Percentiles rank a stretch among this genome's conserved stretches.
Conservation (phyloP, 306 rosid species). For the Canavalia ensiformis region DNA sequence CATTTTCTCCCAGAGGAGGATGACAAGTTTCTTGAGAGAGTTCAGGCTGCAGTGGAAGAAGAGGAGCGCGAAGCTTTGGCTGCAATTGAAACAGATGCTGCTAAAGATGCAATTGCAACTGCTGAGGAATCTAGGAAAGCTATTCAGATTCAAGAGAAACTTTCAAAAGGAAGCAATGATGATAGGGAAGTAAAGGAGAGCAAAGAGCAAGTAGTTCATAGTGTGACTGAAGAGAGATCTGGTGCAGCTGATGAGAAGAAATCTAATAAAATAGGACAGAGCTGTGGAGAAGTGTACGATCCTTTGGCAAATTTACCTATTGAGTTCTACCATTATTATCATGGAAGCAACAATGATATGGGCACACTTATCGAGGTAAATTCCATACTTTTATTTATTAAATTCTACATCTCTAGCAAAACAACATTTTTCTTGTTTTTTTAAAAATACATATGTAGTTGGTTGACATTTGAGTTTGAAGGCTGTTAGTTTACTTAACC, state of each 20-base stretch:
- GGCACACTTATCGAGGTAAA: slow-evolving; percentile 92
- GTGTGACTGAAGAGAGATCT: slow-evolving; percentile 49
- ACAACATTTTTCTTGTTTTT: background rate
- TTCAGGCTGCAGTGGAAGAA: slow-evolving; percentile 88
- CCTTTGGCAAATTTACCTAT: slow-evolving; percentile 77
- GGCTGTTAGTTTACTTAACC: slow-evolving; percentile 29
- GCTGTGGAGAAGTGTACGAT: slow-evolving; percentile 63
- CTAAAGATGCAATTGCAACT: slow-evolving; percentile 86
- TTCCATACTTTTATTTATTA: slow-evolving; percentile 23
- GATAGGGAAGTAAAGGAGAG: slow-evolving; percentile 47
- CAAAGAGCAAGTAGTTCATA: slow-evolving; percentile 44
- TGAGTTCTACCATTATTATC: slow-evolving; percentile 95
- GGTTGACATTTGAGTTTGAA: slow-evolving; percentile 9
- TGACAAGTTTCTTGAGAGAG: slow-evolving; percentile 82
- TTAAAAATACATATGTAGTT: slow-evolving; percentile 16
- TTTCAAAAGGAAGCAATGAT: slow-evolving; percentile 53
- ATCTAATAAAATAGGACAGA: slow-evolving; percentile 60
- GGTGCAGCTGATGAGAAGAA: slow-evolving; percentile 55
- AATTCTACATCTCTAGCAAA: slow-evolving; percentile 27
- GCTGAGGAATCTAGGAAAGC: slow-evolving; percentile 83
- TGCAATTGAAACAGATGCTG: slow-evolving; percentile 85
- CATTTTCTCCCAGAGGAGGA: slow-evolving; percentile 96
- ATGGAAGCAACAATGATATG: slow-evolving; percentile 87
- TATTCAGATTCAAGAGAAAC: slow-evolving; percentile 51
- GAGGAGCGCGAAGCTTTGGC: slow-evolving; percentile 92